Conservation (phyloP, 345 rosid species). For the Diplotaxis tenuifolia region DNA sequence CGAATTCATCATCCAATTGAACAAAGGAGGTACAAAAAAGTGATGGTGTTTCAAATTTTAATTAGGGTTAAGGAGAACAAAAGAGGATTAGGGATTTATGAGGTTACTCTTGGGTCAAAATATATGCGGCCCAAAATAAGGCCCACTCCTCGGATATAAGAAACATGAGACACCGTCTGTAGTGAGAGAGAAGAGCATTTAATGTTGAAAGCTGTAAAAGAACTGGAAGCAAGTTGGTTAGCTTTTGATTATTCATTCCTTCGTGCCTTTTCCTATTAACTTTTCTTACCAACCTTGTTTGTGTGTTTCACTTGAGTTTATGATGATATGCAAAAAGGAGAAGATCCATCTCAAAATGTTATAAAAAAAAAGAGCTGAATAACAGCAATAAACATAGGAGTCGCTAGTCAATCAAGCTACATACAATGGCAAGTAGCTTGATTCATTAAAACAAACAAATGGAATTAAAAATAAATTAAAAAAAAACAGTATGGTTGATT, state of each 20-base stretch:
- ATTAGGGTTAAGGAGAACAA: background rate
- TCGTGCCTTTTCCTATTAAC: constrained; percentile 3
- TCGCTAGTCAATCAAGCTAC: constrained; percentile 12
- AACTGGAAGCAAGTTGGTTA: constrained; percentile 5
- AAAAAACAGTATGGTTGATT: constrained; percentile 12
- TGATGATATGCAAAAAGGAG: constrained; percentile 1
- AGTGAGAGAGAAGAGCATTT: background rate
- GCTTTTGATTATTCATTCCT: constrained; percentile 6
- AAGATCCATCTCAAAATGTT: background rate
- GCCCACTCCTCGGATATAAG: background rate
- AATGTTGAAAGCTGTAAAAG: constrained; percentile 23
- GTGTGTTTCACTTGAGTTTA: background rate
- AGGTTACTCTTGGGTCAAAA: background rate
- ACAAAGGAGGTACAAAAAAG: too few species aligned
- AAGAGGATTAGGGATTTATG: background rate
- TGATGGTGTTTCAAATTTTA: too few species aligned
- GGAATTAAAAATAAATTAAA: background rate
- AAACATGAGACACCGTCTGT: background rate
- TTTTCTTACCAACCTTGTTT: background rate
- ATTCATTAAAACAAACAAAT: background rate
- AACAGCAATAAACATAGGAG: background rate
- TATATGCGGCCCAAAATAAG: background rate
- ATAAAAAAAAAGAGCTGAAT: background rate
- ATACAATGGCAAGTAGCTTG: constrained; percentile 32
- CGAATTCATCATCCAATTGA: constrained; percentile 5